These are phyloP conservation scores for Alopecurus myosuroides DNA, from an alignment of 176 grass and related monocot species.

Conservation along the genomic window DNA sequence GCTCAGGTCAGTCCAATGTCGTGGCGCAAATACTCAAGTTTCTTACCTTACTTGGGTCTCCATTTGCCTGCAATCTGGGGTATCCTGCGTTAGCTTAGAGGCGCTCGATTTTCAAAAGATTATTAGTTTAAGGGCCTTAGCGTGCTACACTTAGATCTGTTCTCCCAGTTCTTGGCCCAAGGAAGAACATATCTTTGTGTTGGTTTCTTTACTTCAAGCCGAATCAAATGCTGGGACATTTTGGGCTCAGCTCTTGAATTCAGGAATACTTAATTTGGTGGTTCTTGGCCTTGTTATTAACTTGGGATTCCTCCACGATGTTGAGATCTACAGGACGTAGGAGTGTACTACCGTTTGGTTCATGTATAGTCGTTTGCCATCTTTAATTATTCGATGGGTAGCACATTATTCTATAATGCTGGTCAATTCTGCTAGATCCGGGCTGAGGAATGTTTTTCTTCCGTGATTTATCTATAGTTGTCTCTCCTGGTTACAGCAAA, in stretches of 20 bases:
- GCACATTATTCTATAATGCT: slow-evolving; percentile 26
- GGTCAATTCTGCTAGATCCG: slow-evolving; percentile 40
- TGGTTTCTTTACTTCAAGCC: slow-evolving; percentile 21
- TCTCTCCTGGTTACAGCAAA: slow-evolving; percentile 36
- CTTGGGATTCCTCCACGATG: background rate
- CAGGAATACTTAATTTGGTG: background rate
- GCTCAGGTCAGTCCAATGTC: too few relatives aligned
- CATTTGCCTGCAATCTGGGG: background rate
- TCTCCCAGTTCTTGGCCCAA: slow-evolving; percentile 23
- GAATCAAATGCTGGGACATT: slow-evolving; percentile 27
- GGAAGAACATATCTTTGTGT: slow-evolving; percentile 26
- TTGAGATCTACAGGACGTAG: slow-evolving; percentile 26
- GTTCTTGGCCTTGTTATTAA: background rate
- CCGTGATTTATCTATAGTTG: background rate
- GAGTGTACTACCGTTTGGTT: background rate
- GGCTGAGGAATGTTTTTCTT: background rate
- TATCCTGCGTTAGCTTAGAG: background rate
- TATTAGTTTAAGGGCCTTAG: background rate
- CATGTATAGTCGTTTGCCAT: slow-evolving; percentile 7
- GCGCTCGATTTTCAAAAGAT: background rate
- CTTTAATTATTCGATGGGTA: slow-evolving; percentile 24
- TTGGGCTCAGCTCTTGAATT: background rate
- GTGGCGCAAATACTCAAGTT: background rate
- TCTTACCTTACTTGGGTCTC: background rate
- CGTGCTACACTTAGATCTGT: slow-evolving; percentile 40